Base-by-base conservation (phyloP, 164 flowering plant species). In the Echeveria elegans region DNA sequence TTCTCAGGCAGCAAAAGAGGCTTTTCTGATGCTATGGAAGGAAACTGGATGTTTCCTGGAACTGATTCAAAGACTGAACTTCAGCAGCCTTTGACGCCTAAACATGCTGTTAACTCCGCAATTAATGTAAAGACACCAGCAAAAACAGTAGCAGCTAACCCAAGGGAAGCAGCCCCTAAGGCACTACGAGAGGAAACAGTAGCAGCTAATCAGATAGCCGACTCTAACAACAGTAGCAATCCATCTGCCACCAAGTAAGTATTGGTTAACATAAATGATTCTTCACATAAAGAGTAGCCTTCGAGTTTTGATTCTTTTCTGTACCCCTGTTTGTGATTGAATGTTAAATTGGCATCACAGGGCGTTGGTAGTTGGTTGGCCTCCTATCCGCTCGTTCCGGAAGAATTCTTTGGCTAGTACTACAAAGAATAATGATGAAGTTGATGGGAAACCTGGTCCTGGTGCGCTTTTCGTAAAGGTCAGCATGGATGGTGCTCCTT, bases 291-390 rank as follows among this genome's bases (percentile, higher is more conserved):
- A n/a, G n/a, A n/a, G n/a, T 40, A 7, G 15, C 2, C 2, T 7
- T 40, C 11, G 11, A 23, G 18, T n/a, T 38, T 29, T 32, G 37
- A 38, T 28, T 18, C 10, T 2, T 43, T 53, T 2, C 2, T 8
- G 61, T 56, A 6, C 26, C 61, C 4, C 15, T 23, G 12, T 18
- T 18, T 23, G 58, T 50, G 24, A 18, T 28, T 56, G 15, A 56
- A 6, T 23, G 61, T 23, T 56, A 4, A 21, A n/a, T 69, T n/a
- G n/a, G n/a, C n/a, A n/a, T 71, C 40, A 70, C 85, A 90, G 97
- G 81, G 83, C 87, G 63, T 92, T 83, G 69, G 91, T 90, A 59
- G 90, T 91, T 19, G 97, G 97, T 74, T 91, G 97, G 97, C 96
- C 97, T 41, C 97, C 97, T 70, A 83, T 91, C 68, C 81, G 90